These are phyloP conservation scores for Hypomyces perniciosus DNA, from an alignment of 2,329 filamentous ascomycete genomes.

Conservation along the genomic window DNA sequence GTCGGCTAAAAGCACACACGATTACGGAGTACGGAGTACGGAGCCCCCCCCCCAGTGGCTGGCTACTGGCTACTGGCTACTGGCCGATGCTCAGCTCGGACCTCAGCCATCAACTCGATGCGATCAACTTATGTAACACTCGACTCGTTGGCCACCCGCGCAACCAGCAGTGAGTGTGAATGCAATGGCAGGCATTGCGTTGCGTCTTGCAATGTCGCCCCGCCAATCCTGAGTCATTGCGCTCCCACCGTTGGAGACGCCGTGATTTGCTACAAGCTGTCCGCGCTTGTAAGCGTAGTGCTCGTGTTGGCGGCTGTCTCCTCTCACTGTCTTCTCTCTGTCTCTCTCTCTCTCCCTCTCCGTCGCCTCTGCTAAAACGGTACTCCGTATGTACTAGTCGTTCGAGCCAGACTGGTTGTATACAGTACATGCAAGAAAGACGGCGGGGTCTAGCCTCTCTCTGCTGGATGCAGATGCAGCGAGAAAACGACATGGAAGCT, in stretches of 20 bases:
- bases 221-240: slow-evolving; percentile 14
- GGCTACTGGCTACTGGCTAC: not conserved
- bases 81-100: slow-evolving; percentile 1
- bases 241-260: not conserved
- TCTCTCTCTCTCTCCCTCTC: not conserved
- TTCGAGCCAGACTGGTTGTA: not conserved
- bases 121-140: too few relatives aligned
- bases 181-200: not conserved
- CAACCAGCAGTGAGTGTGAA: too few relatives aligned
- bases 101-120: slow-evolving; percentile 2
- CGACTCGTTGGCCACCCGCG: too few relatives aligned
- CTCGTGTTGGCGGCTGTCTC: not conserved
- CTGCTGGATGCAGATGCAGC: not conserved
- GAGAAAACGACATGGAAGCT: slow-evolving; percentile 6
- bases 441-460: not conserved
- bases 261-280: slow-evolving; percentile 12
- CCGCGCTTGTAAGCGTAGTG: slow-evolving; percentile 5
- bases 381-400: not conserved
- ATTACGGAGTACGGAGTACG: not conserved
- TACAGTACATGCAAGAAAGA: not conserved
- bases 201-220: slow-evolving; percentile 6
- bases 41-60: not conserved
- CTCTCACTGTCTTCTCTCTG: too few relatives aligned
- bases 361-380: not conserved
- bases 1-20: not conserved